These are phyloP conservation scores for Chamaecrista fasciculata DNA, from an alignment of 306 rosid species.

Conservation along the genomic window DNA sequence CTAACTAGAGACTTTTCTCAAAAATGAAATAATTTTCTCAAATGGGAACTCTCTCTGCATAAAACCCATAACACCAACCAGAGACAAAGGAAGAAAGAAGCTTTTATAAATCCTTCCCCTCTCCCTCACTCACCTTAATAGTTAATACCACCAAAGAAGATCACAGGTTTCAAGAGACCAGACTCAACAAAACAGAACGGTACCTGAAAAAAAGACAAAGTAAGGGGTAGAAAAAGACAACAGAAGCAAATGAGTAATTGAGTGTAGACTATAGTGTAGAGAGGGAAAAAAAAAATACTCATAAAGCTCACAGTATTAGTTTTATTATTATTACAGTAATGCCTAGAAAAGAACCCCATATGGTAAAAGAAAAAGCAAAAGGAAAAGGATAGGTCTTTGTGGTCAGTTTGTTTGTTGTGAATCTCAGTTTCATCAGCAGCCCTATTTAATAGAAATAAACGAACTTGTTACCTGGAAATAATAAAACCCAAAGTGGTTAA, in stretches of 20 bases:
- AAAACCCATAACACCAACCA: constrained; percentile 36
- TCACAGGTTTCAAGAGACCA: constrained; percentile 54
- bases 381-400: constrained; percentile 44
- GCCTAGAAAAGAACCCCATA: constrained; percentile 20
- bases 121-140: constrained; percentile 22
- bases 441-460: background rate
- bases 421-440: constrained; percentile 41
- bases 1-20: constrained; percentile 13
- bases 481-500: constrained; percentile 17
- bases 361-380: constrained; percentile 24
- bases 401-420: no score
- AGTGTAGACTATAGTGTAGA: no score
- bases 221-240: constrained; percentile 38
- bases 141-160: constrained; percentile 50
- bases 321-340: background rate
- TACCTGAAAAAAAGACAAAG: constrained; percentile 36
- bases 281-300: background rate
- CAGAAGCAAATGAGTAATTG: constrained; percentile 23
- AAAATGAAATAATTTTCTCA: constrained; percentile 20
- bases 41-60: constrained; percentile 36
- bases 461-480: constrained; percentile 17
- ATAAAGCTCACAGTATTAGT: constrained; percentile 10
- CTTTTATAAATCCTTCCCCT: constrained; percentile 26
- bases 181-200: constrained; percentile 31
- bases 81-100: constrained; percentile 37